phyloP scores from a whole-genome alignment of 306 rosid genomes.

The Lathyrus sativus region DNA sequence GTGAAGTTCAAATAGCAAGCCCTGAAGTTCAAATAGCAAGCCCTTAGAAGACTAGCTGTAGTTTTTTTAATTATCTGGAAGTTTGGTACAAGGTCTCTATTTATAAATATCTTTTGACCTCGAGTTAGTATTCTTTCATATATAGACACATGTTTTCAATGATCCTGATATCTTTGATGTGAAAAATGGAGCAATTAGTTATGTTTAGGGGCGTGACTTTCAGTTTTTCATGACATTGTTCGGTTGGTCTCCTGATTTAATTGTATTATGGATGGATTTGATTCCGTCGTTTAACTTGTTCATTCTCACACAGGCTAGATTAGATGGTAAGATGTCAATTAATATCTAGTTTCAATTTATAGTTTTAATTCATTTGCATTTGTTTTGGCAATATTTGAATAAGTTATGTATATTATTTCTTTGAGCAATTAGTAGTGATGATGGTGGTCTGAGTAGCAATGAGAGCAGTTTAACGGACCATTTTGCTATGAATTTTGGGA shows the following conservation, averaged over 20 bases:
- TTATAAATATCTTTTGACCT: slow-evolving; percentile 26
- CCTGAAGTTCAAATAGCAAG: slow-evolving; percentile 21
- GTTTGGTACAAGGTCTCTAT: slow-evolving; percentile 15
- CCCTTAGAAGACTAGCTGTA: not conserved
- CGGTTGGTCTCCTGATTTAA: slow-evolving; percentile 4
- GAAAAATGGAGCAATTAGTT: slow-evolving; percentile 8
- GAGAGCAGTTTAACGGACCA: not conserved
- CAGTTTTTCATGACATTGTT: slow-evolving; percentile 20
- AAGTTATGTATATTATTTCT: not conserved
- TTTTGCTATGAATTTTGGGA: slow-evolving; percentile 29
- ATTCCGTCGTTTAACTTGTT: slow-evolving; percentile 9
- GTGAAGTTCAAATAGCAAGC: slow-evolving; percentile 29
- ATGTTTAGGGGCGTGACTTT: slow-evolving; percentile 24
- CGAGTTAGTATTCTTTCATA: slow-evolving; percentile 8
- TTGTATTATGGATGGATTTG: slow-evolving; percentile 20
- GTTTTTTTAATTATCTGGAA: slow-evolving; percentile 15
- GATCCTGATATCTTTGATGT: slow-evolving; percentile 23
- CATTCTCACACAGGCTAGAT: slow-evolving; percentile 16
- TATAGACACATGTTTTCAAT: slow-evolving; percentile 28
- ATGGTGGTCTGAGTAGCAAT: slow-evolving; percentile 19
- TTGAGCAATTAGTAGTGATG: slow-evolving; percentile 2
- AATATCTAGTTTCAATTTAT: slow-evolving; percentile 18
- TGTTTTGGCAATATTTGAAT: slow-evolving; percentile 5
- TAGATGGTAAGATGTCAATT: slow-evolving; percentile 23
- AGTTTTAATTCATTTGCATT: slow-evolving; percentile 11